Conservation (phyloP, 108 stramenopile genomes). For the Stephanodiscus triporus region DNA sequence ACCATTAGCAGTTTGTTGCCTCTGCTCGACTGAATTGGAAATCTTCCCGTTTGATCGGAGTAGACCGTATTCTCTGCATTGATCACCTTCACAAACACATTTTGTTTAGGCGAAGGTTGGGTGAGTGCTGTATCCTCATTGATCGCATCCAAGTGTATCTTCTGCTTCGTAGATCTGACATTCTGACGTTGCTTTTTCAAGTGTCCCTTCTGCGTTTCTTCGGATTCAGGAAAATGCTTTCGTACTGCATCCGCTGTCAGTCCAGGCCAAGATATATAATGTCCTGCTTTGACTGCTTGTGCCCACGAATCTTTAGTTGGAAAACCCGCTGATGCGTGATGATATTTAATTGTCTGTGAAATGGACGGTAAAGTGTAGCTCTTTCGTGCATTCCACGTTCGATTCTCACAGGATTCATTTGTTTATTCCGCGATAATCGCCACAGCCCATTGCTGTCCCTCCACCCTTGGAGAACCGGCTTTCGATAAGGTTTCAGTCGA, state of each 20-base stretch:
- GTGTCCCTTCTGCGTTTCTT: no score
- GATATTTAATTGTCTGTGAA: no score
- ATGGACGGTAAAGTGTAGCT: not conserved
- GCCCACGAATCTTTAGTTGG: constrained; percentile 25
- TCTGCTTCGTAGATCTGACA: no score
- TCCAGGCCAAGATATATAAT: constrained; percentile 13
- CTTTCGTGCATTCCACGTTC: not conserved
- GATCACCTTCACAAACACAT: not conserved
- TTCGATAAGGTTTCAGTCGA: not conserved
- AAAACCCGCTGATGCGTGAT: no score
- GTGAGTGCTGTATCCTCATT: not conserved
- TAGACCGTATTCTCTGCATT: constrained; percentile 10
- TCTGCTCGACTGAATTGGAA: not conserved
- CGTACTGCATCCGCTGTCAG: no score
- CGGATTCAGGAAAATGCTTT: constrained; percentile 30
- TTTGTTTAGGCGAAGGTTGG: not conserved
- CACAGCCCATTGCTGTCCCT: not conserved
- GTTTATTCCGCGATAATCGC: not conserved
- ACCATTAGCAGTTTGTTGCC: constrained; percentile 27
- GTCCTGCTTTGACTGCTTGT: constrained; percentile 9
- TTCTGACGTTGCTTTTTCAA: no score
- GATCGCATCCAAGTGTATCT: no score
- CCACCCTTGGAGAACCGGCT: constrained; percentile 7
- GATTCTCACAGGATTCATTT: no score
- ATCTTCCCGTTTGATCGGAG: constrained; percentile 35